A percentile compares a stretch with the other conserved stretches of the same genome.
Conservation (phyloP, 2,329 filamentous ascomycete genomes). For the Neonectria neomacrospora region DNA sequence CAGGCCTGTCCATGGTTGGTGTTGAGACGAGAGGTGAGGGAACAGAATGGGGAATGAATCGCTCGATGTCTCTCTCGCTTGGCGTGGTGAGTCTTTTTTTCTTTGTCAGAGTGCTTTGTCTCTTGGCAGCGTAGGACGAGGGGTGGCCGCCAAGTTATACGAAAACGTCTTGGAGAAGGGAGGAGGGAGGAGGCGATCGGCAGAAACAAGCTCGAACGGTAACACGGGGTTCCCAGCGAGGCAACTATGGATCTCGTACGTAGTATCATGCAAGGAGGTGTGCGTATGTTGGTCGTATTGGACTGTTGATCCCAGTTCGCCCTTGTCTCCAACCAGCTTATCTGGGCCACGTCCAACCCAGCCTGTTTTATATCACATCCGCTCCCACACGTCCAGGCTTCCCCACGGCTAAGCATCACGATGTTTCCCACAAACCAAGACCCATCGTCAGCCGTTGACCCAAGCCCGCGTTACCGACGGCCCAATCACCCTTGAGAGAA, state of each 20-base stretch:
- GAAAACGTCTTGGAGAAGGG: constrained; percentile 6
- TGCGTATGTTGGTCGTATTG: neutral
- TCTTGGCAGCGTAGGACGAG: constrained; percentile 14
- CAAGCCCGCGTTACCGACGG: constrained; percentile 17
- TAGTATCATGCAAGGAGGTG: neutral
- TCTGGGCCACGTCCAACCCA: constrained; percentile 10
- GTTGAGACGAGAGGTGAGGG: neutral
- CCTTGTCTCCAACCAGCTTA: constrained; percentile 7
- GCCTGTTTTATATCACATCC: constrained; percentile 12
- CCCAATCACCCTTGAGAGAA: constrained; percentile 34
- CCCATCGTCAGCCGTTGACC: neutral
- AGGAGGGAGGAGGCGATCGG: constrained; percentile 20
- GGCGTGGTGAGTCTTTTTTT: neutral
- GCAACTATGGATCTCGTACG: constrained; percentile 14
- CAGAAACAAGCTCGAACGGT: constrained; percentile 20
- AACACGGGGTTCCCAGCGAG: constrained; percentile 25
- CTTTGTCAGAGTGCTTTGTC: neutral
- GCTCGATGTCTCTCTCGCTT: neutral
- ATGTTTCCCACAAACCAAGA: neutral
- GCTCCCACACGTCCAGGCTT: constrained; percentile 1
- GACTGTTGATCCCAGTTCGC: constrained; percentile 12
- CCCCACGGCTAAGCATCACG: constrained; percentile 1
- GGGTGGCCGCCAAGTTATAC: constrained; percentile 19
- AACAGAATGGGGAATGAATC: neutral
- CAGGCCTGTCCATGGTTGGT: constrained; percentile 40